Evolutionary conservation across 2,329 filamentous ascomycete genomes (phyloP), one percentile per base, ranked within the genome.

Genomic region (Pestalotiopsis sp.): DNA sequence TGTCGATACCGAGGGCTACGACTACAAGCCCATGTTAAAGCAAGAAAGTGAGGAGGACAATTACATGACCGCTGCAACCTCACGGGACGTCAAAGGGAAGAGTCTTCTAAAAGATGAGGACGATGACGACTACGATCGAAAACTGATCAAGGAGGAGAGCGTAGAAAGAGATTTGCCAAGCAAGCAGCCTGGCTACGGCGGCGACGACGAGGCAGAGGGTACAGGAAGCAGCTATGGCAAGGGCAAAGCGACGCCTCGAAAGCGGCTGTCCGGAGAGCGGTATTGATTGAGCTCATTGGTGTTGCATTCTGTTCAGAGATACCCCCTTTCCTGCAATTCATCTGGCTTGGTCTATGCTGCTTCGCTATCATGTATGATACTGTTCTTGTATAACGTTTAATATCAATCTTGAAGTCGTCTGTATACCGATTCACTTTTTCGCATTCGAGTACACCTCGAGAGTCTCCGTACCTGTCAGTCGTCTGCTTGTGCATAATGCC

Each of bases 141-240:
- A 31, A 20, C 23, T n/a, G 4, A 63, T 69, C 49, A 68, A 68
- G 41, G 65, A 67, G 52, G 68, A 67, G 49, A 69, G 68, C 45
- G 45, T 58, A 23, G 68, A 69, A 4, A 41, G 64, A 31, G 58
- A 65, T 4, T 14, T 41, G 57, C 31, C 57, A 14, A 41, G 13
- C 14, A 31, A 31, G 14, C 36, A 36, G 45, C n/a, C 38, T 25
- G 38, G 39, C 20, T 58, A 66, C 23, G 31, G 45, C 5, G 60
- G 63, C 17, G 68, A 62, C 13, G 66, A 64, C 6, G 66, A 59
- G 36, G 59, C 12, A 14, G 64, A 68, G 14, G 66, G 66, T n/a
- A 60, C 68, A 4, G 60, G 45, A 6, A 20, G 20, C 60, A 60
- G 31, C n/a, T 52, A 59, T 23, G 55, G 64, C 23, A 64, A 62